Evolutionary conservation across 2,329 filamentous ascomycete genomes (phyloP).

Genomic region (Talaromyces pinophilus): DNA sequence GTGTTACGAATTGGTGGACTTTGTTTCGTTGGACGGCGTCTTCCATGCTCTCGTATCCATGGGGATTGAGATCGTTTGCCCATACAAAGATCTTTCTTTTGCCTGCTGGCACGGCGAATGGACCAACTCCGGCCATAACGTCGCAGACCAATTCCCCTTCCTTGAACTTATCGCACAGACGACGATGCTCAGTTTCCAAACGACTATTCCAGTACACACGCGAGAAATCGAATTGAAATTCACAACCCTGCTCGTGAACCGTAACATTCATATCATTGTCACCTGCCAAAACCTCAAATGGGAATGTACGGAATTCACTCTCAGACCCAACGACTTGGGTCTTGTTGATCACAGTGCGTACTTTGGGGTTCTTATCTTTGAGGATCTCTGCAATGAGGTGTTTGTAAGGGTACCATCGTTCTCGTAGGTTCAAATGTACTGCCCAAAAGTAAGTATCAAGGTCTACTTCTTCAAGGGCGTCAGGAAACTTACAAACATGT

Average conservation of each 20-base stretch:
- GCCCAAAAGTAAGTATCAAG: neutral
- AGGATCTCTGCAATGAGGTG: conserved; percentile 80
- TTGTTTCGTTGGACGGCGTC: conserved; percentile 77
- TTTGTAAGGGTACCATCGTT: conserved; percentile 82
- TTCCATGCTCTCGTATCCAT: conserved; percentile 72
- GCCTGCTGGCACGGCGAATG: conserved; percentile 88
- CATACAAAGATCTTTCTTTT: conserved; percentile 90
- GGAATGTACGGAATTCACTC: conserved; percentile 87
- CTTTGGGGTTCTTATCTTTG: conserved; percentile 79
- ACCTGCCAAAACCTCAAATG: conserved; percentile 85
- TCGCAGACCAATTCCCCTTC: conserved; percentile 90
- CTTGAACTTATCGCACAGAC: conserved; percentile 73
- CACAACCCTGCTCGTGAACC: conserved; percentile 76
- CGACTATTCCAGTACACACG: conserved; percentile 99
- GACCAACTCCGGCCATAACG: conserved; percentile 95
- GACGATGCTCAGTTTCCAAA: conserved; percentile 82
- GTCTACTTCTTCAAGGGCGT: too few species aligned
- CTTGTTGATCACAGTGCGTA: conserved; percentile 95
- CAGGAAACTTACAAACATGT: conserved; percentile 66
- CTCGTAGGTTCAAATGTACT: conserved; percentile 89
- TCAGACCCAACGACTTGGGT: conserved; percentile 81
- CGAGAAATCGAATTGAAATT: conserved; percentile 90
- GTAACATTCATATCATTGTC: conserved; percentile 80
- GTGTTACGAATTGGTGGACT: conserved; percentile 70
- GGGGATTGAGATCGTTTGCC: conserved; percentile 96